Evolutionary conservation across 768 basidiomycete species (phyloP).

Genomic region (Podaxis rugospora): DNA sequence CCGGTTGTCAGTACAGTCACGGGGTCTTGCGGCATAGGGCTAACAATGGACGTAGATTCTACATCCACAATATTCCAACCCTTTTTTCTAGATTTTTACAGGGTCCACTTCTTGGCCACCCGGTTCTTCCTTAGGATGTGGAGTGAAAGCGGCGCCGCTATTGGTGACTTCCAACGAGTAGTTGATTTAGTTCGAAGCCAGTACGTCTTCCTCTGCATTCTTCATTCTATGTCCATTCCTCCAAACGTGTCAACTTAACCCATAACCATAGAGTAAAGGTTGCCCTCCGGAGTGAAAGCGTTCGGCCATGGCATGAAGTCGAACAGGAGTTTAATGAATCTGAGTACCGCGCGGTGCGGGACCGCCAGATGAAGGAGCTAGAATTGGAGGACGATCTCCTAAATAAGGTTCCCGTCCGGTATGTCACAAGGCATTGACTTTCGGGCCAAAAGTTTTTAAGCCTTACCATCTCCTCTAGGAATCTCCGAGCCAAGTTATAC

Average conservation of each 20-base stretch:
- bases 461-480: constrained; percentile 39
- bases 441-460: neutral
- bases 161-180: constrained; percentile 74
- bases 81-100: constrained; percentile 82
- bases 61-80: constrained; percentile 81
- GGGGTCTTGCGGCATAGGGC: constrained; percentile 4
- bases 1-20: constrained; percentile 58
- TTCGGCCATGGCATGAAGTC: constrained; percentile 78
- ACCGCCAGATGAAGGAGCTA: constrained; percentile 86
- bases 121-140: constrained; percentile 92
- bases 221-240: neutral
- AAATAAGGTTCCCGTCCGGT: constrained; percentile 85
- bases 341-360: constrained; percentile 83
- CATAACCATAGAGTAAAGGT: constrained; percentile 56
- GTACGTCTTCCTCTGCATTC: constrained; percentile 39
- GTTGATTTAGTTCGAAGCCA: constrained; percentile 79
- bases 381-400: constrained; percentile 86
- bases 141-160: constrained; percentile 79
- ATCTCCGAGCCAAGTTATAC: constrained; percentile 79
- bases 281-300: constrained; percentile 69
- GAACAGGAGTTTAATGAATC: constrained; percentile 76
- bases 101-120: constrained; percentile 75
- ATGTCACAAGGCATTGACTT: constrained; percentile 20
- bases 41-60: constrained; percentile 47
- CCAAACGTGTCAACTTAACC: constrained; percentile 8